Evolutionary conservation across 2,329 filamentous ascomycete genomes (phyloP), one percentile per base, ranked within the genome.

Genomic region (Tolypocladium paradoxum): DNA sequence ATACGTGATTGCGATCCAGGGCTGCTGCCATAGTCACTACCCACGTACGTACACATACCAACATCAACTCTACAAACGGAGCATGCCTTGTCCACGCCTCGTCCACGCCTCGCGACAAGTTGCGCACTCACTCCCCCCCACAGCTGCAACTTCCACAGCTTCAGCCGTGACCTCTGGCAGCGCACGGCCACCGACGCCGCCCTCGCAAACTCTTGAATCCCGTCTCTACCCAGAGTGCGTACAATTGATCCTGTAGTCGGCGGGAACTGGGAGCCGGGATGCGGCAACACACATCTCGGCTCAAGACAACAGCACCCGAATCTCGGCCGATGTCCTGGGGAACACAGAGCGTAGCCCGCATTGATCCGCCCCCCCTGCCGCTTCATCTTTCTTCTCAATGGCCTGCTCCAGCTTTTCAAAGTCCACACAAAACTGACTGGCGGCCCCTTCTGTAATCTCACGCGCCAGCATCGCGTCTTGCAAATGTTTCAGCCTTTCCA

Each of bases 351-450:
- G 62, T 20, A 69, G 50, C 18, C 52, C 54, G 5, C 53, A 50
- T 8, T 68, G 65, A 4, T 60, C 62, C 1, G 60, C 61, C 8
- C 56, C 62, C 9, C 56, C 55, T 12, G 37, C 48, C 16, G 50
- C 54, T 5, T 71, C 70, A 56, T 76, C 74, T 29, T 69, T 69
- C 6, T 70, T 65, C 34, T 74, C 65, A 35, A 83, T 69, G 51
- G 76, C 65, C 50, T 73, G 69, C 60, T 83, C 79, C 2, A 81
- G 64, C 50, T 75, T 72, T 62, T 81, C 89, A 69, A 97, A 99
- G 61, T 93, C 88, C 34, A 79, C 77, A 60, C 90, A 95, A 70
- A 99, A 99, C 51, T 74, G 78, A 60, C 89, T 84, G 0, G 90
- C 88, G 0, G 91, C 92, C 58, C 87, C 82, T 61, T 95, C 88